Evolutionary conservation across 192 early-diverging fungal species (phyloP).

Genomic region (Backusella australiensis): DNA sequence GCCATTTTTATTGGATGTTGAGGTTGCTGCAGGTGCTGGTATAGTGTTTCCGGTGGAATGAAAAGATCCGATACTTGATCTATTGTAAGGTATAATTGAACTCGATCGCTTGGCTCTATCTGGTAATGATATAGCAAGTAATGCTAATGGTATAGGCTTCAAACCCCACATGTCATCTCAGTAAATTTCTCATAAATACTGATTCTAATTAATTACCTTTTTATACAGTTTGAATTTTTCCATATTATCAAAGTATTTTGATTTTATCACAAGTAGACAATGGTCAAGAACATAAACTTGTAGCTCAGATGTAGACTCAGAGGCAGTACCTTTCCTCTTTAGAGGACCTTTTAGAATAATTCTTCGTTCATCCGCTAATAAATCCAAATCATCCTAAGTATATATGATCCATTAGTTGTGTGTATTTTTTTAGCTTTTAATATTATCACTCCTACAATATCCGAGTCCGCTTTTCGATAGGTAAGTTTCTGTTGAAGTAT

Average conservation of each 20-base stretch:
- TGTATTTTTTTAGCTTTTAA: neutral
- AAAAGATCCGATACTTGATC: conserved; percentile 11
- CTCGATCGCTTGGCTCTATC: conserved; percentile 31
- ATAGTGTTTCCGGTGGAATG: conserved; percentile 18
- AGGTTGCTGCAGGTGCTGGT: neutral
- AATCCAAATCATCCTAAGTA: conserved; percentile 62
- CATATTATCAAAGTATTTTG: conserved; percentile 56
- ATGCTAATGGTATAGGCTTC: conserved; percentile 80
- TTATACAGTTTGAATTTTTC: conserved; percentile 63
- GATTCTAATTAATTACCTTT: conserved; percentile 31
- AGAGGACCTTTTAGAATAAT: conserved; percentile 81
- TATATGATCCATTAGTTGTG: neutral
- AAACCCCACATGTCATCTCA: conserved; percentile 22
- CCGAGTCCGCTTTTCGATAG: conserved; percentile 45
- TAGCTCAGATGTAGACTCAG: conserved; percentile 60
- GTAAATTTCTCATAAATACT: neutral
- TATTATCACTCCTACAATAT: neutral
- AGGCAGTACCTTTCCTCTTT: conserved; percentile 43
- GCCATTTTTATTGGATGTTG: conserved; percentile 52
- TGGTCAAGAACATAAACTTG: conserved; percentile 88
- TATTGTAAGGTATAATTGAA: conserved; percentile 32
- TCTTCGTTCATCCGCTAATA: conserved; percentile 66
- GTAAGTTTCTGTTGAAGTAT: conserved; percentile 61
- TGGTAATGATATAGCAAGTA: conserved; percentile 56
- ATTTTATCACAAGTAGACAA: conserved; percentile 72